A percentile compares a stretch with the other conserved stretches of the same genome.
Evolutionary conservation across 106 monocot genomes (phyloP).

Genomic region (Dioscorea dumetorum): DNA sequence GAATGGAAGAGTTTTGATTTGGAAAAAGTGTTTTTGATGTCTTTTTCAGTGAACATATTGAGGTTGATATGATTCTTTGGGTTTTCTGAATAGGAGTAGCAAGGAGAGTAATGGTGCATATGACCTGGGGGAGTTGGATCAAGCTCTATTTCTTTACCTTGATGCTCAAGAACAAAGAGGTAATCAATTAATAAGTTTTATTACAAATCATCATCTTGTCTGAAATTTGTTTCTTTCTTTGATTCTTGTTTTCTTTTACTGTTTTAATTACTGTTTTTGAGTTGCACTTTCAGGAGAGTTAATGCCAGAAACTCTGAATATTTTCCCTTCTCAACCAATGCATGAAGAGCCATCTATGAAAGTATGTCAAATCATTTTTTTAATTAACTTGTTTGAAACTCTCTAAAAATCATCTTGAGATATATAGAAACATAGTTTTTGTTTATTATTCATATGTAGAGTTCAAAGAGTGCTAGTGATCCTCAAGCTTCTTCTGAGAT

Average conservation of each 20-base stretch:
- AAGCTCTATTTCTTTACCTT: slow-evolving; percentile 77
- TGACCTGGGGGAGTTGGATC: slow-evolving; percentile 83
- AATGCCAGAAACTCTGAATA: slow-evolving; percentile 81
- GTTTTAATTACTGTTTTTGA: neutral
- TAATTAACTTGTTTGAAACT: too few species aligned
- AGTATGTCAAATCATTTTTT: slow-evolving; percentile 23
- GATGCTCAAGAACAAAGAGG: slow-evolving; percentile 86
- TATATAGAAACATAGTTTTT: too few species aligned
- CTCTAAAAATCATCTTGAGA: neutral
- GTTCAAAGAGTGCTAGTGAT: slow-evolving; percentile 7
- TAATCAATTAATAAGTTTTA: slow-evolving; percentile 6
- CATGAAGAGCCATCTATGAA: slow-evolving; percentile 54
- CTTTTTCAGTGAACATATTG: neutral
- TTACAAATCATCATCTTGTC: neutral
- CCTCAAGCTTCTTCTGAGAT: slow-evolving; percentile 12
- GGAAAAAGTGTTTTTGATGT: neutral
- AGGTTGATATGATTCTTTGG: neutral
- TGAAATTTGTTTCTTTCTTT: neutral
- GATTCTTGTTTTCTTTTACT: too few species aligned
- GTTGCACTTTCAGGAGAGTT: slow-evolving; percentile 31
- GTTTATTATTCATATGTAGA: neutral
- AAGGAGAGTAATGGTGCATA: slow-evolving; percentile 38
- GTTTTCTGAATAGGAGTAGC: slow-evolving; percentile 15
- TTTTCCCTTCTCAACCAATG: slow-evolving; percentile 92
- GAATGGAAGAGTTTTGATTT: too few species aligned